A percentile compares a stretch with the other conserved stretches of the same genome.
Conservation (phyloP, 306 rosid species). For the Sindora glabra region DNA sequence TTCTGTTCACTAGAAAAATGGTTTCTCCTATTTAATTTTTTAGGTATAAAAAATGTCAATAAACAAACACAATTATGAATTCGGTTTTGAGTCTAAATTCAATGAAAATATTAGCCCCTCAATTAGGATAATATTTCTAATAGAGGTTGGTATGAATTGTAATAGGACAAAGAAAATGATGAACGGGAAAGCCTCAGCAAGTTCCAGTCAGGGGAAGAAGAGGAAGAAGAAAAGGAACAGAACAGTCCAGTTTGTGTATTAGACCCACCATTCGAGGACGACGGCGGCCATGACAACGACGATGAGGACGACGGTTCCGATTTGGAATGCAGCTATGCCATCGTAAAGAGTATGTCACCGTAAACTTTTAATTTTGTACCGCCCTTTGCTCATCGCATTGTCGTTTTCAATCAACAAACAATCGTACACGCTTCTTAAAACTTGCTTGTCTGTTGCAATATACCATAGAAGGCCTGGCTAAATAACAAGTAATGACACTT, state of each 20-base stretch:
- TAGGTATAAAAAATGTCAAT: slow-evolving; percentile 29
- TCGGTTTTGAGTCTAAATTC: slow-evolving; percentile 21
- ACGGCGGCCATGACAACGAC: slow-evolving; percentile 36
- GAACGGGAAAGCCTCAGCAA: slow-evolving; percentile 30
- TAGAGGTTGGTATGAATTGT: slow-evolving; percentile 17
- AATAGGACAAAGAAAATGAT: slow-evolving; percentile 35
- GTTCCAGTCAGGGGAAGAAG: slow-evolving; percentile 43
- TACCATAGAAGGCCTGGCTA: too few relatives aligned
- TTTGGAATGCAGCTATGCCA: slow-evolving; percentile 77
- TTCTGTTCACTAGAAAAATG: too few relatives aligned
- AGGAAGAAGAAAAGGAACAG: slow-evolving; percentile 89
- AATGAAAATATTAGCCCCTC: slow-evolving; percentile 12
- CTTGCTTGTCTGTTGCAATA: slow-evolving; percentile 14
- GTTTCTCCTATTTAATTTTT: too few relatives aligned
- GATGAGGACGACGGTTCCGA: slow-evolving; percentile 36
- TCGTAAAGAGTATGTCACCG: slow-evolving; percentile 79
- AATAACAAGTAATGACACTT: too few relatives aligned
- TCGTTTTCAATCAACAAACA: slow-evolving; percentile 36
- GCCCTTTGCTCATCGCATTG: slow-evolving; percentile 37
- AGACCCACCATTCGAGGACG: slow-evolving; percentile 86
- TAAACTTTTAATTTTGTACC: too few relatives aligned
- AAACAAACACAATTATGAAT: slow-evolving; percentile 20
- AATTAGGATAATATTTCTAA: slow-evolving; percentile 22
- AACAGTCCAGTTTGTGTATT: slow-evolving; percentile 87
- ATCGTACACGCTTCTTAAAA: slow-evolving; percentile 22